phyloP scores from a whole-genome alignment of 345 rosid species.

The Rhodomyrtus tomentosa region DNA sequence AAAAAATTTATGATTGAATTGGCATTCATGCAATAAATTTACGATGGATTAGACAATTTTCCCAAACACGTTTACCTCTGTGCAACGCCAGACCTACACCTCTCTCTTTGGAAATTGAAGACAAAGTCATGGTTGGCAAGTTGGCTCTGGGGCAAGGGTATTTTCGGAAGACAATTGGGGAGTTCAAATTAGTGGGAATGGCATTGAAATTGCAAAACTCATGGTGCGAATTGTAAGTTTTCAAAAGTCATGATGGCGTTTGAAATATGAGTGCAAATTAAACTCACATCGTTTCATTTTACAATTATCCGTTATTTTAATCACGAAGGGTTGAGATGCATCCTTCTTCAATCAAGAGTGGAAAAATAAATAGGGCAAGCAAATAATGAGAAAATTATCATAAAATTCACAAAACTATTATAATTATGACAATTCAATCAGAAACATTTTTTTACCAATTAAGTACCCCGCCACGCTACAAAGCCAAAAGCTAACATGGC shows the following conservation, averaged over 20 bases:
- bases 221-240: neutral
- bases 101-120: neutral
- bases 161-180: neutral
- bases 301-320: neutral
- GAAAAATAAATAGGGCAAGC: neutral
- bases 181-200: neutral
- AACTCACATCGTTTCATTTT: neutral
- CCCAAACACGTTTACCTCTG: neutral
- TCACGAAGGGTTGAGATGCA: neutral
- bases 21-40: accelerated
- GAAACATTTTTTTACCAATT: no score
- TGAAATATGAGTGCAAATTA: neutral
- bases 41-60: neutral
- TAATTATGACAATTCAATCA: no score
- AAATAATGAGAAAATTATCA: no score
- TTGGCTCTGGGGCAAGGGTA: neutral
- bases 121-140: neutral
- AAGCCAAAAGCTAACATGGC: no score
- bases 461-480: no score
- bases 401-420: no score
- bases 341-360: neutral
- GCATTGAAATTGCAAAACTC: neutral
- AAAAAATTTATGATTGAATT: no score
- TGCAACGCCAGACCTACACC: neutral
- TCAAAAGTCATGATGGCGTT: neutral